These are phyloP conservation scores for Podila horticola DNA, from an alignment of 192 early-diverging fungal species.

Conservation along the genomic window DNA sequence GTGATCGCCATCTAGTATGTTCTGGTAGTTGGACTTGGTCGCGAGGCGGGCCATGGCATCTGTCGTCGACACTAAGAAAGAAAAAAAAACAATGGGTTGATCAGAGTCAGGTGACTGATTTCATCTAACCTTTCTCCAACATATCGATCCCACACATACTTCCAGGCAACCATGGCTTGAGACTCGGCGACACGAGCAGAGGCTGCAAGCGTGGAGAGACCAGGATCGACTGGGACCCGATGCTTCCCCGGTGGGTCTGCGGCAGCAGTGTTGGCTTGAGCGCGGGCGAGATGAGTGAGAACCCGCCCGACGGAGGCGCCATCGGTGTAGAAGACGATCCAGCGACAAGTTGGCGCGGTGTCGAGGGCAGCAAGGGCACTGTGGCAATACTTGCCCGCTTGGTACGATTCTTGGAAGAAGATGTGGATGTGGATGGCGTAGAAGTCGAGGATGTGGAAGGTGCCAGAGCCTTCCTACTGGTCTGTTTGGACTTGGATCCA, in stretches of 20 bases:
- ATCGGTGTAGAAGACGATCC: slow-evolving; percentile 13
- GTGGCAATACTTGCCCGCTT: slow-evolving; percentile 1
- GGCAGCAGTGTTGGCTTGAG: slow-evolving; percentile 44
- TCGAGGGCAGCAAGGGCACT: slow-evolving; percentile 27
- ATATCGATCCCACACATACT: slow-evolving; percentile 1
- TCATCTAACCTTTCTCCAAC: neutral
- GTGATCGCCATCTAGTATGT: slow-evolving; percentile 87
- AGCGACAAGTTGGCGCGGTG: slow-evolving; percentile 9
- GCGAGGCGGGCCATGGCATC: slow-evolving; percentile 57
- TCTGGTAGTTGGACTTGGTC: slow-evolving; percentile 81
- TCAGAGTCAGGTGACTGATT: too few relatives aligned
- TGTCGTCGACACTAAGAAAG: slow-evolving; percentile 31
- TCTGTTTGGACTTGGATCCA: neutral
- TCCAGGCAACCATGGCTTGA: slow-evolving; percentile 56
- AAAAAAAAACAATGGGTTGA: neutral
- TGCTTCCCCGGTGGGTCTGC: slow-evolving; percentile 38
- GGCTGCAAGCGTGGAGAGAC: slow-evolving; percentile 34
- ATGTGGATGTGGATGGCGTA: slow-evolving; percentile 24
- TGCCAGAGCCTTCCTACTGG: slow-evolving; percentile 12
- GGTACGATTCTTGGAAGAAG: neutral
- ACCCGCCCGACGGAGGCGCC: slow-evolving; percentile 17
- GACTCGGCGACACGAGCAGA: slow-evolving; percentile 56
- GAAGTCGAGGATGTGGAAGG: slow-evolving; percentile 6
- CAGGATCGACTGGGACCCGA: slow-evolving; percentile 23
- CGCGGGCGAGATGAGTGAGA: slow-evolving; percentile 26